These are phyloP conservation scores for Porcisia hertigi DNA, from an alignment of 208 protist genomes.

Conservation along the genomic window DNA sequence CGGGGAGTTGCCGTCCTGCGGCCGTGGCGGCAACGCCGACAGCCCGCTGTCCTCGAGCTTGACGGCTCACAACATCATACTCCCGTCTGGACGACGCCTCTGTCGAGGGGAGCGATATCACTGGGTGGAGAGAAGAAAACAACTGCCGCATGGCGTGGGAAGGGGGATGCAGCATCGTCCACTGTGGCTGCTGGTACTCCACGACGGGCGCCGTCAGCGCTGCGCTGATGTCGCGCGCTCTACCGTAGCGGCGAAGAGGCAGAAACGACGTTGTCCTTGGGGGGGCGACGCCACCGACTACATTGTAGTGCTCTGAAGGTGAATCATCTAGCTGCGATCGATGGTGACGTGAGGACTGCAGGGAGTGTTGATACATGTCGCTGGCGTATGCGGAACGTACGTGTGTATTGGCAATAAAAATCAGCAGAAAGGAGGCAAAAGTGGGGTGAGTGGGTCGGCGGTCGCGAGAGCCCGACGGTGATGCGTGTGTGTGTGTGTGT, in stretches of 20 bases:
- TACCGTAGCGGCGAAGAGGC: conserved; percentile 28
- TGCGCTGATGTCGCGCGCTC: conserved; percentile 23
- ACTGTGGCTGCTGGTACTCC: conserved; percentile 22
- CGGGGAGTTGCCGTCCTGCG: not conserved
- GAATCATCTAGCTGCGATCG: not conserved
- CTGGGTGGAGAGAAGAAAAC: not conserved
- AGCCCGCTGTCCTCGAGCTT: not conserved
- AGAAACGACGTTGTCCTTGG: conserved; percentile 24
- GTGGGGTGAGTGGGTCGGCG: too few relatives aligned
- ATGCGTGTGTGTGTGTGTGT: not conserved
- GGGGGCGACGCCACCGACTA: not conserved
- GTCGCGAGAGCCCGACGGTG: too few relatives aligned
- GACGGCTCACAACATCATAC: not conserved
- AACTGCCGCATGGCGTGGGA: not conserved
- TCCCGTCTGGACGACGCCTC: not conserved
- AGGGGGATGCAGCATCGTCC: not conserved
- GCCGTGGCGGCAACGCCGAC: not conserved
- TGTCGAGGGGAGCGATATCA: not conserved
- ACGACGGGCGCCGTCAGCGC: conserved; percentile 20
- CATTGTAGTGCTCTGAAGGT: not conserved
- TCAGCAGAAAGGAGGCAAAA: too few relatives aligned
- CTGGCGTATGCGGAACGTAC: not conserved
- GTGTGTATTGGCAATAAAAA: not conserved
- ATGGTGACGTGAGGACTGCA: not conserved
- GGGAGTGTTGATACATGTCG: not conserved